These are phyloP conservation scores for Xerocomellus dryophilus DNA, from an alignment of 768 basidiomycete species.

Conservation along the genomic window DNA sequence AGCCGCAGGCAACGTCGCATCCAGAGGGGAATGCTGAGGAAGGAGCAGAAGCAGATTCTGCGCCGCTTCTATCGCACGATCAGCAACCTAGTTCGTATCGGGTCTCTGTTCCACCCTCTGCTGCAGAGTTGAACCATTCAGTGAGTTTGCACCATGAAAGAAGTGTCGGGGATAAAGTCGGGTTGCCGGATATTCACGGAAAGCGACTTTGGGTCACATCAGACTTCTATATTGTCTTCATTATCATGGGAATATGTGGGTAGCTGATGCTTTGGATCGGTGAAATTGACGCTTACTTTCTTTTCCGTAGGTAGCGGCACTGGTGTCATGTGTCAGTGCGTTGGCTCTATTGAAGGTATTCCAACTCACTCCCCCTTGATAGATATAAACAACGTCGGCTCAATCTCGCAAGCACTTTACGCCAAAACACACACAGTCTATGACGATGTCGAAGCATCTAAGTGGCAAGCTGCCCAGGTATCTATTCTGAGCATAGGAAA, in stretches of 20 bases:
- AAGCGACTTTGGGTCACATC: conserved; percentile 44
- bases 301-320: conserved; percentile 59
- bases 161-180: conserved; percentile 19
- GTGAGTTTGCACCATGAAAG: neutral
- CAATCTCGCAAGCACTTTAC: conserved; percentile 67
- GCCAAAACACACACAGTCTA: conserved; percentile 58
- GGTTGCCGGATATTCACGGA: conserved; percentile 52
- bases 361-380: conserved; percentile 1
- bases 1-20: conserved; percentile 16
- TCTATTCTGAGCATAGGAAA: conserved; percentile 80
- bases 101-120: conserved; percentile 15
- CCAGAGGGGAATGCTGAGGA: conserved; percentile 12
- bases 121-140: conserved; percentile 26
- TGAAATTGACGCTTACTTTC: neutral
- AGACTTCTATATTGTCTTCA: conserved; percentile 66
- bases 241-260: conserved; percentile 56
- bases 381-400: conserved; percentile 89
- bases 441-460: conserved; percentile 62
- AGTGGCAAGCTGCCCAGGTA: conserved; percentile 83
- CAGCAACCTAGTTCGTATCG: conserved; percentile 20
- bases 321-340: conserved; percentile 66
- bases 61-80: conserved; percentile 23
- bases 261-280: neutral
- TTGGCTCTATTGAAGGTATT: neutral
- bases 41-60: conserved; percentile 22